Base-by-base conservation (phyloP, 306 rosid species). In the Begonia fuchsioides region DNA sequence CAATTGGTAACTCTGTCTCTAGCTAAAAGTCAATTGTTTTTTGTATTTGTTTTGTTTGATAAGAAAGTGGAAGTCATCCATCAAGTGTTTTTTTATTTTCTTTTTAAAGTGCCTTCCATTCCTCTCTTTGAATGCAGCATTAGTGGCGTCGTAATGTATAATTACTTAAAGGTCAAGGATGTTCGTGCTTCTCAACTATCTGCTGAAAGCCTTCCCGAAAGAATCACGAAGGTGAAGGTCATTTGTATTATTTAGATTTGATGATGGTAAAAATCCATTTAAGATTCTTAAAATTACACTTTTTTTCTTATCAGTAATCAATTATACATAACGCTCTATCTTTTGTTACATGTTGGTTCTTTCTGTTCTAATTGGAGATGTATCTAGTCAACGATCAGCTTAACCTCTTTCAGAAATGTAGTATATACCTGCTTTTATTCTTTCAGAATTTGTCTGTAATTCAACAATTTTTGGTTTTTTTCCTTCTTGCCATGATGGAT, bases 81-180 rank as follows among this genome's bases (percentile, higher is more conserved):
- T 13, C 53, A 49, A 44, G 46, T 52, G 44, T 40, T 26, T 38
- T 13, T 15, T 11, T 47, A n/a, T n/a, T n/a, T n/a, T n/a, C n/a
- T 14, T 16, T 49, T 5, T 12, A 49, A 19, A 39, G 6, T 41
- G 47, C 57, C 8, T 13, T 43, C 26, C 35, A 26, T 26, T 15
- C 47, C 38, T 15, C 3, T 15, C 56, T 44, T 14, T 20, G 50
- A 35, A 45, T 69, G 76, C 96, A 87, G 96, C 96, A 13, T 50
- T 80, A 51, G 86, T 38, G 94, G 96, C 32, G 93, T 88, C 44
- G 86, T 83, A 58, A 81, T 88, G 83, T 88, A 88, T 82, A 88
- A 83, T 69, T 88, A 78, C 75, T 60, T 88, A 50, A 88, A 88
- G 79, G 79, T 78, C 39, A 88, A 60, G 82, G 96, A 88, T 70